Evolutionary conservation across 163 green algal genomes (phyloP).

Genomic region (Trebouxiophyceae sp.): DNA sequence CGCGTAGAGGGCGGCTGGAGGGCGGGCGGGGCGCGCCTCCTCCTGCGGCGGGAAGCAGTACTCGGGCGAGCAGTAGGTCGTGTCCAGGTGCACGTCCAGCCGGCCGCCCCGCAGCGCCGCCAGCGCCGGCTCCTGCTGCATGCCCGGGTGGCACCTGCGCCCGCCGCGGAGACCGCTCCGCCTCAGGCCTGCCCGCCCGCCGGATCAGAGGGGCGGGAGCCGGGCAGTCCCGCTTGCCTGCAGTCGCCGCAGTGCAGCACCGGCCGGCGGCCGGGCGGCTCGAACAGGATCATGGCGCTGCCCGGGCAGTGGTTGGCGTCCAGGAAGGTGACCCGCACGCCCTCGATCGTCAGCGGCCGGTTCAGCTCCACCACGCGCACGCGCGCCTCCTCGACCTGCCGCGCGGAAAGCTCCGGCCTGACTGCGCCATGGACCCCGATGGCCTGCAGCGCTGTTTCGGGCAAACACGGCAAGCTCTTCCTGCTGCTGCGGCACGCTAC

Average conservation of each 20-base stretch:
- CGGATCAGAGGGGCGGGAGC: neutral
- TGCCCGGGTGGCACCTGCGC: conserved; percentile 17
- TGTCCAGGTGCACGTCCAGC: conserved; percentile 43
- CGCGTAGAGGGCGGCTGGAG: too few species aligned
- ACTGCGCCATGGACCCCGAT: too few species aligned
- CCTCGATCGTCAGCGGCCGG: conserved; percentile 35
- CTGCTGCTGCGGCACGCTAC: too few species aligned
- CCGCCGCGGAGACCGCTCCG: too few species aligned
- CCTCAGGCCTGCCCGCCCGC: too few species aligned
- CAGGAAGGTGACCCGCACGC: conserved; percentile 71
- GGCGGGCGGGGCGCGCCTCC: neutral
- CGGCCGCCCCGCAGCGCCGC: neutral
- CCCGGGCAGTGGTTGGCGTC: conserved; percentile 97
- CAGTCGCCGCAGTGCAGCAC: conserved; percentile 56
- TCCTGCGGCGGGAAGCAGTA: conserved; percentile 44
- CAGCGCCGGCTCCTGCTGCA: conserved; percentile 14
- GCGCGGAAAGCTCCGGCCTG: conserved; percentile 1
- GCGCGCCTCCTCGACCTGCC: conserved; percentile 9
- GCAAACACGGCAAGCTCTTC: too few species aligned
- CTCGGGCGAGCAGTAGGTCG: conserved; percentile 51
- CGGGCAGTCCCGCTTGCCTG: conserved; percentile 25
- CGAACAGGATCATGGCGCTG: conserved; percentile 53
- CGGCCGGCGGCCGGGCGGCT: conserved; percentile 27
- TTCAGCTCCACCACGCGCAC: conserved; percentile 18
- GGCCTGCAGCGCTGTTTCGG: too few species aligned